A percentile compares a stretch with the other conserved stretches of the same genome.
phyloP scores from a whole-genome alignment of 352 stramenopile species.

The Phytophthora niederhauseri region DNA sequence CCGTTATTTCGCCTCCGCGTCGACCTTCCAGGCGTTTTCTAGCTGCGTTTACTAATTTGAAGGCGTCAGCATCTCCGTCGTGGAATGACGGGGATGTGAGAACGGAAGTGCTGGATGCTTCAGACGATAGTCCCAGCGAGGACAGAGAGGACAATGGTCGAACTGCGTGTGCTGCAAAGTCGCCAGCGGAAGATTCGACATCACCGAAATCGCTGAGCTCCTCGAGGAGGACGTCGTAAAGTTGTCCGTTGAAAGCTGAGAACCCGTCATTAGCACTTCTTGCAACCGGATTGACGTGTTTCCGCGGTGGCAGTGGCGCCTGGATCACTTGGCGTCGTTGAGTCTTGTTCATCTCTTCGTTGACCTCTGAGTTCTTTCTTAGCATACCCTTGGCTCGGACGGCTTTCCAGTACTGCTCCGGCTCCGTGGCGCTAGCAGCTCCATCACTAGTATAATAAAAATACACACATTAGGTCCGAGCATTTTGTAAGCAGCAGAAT shows the following conservation, averaged over 20 bases:
- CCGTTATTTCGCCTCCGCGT: conserved; percentile 16
- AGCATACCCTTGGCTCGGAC: conserved; percentile 53
- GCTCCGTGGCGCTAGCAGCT: conserved; percentile 26
- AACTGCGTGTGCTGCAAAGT: conserved; percentile 7
- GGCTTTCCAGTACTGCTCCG: conserved; percentile 51
- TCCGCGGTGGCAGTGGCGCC: conserved; percentile 33
- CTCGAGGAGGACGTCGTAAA: conserved; percentile 40
- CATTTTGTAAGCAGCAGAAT: neutral
- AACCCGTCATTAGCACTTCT: conserved; percentile 29
- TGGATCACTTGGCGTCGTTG: conserved; percentile 39
- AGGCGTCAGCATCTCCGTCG: conserved; percentile 29
- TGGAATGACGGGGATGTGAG: conserved; percentile 35
- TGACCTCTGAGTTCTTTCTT: conserved; percentile 46
- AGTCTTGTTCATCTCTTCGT: conserved; percentile 39
- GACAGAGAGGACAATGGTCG: conserved; percentile 20
- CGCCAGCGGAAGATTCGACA: conserved; percentile 12
- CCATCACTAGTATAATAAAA: conserved; percentile 22
- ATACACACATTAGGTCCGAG: conserved; percentile 14
- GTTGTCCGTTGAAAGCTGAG: conserved; percentile 37
- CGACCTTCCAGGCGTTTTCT: conserved; percentile 41
- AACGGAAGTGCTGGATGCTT: conserved; percentile 14
- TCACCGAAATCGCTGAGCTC: conserved; percentile 26
- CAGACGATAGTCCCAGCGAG: conserved; percentile 14
- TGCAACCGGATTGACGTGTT: neutral
- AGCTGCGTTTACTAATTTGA: conserved; percentile 45